Evolutionary conservation across 75 land plant genomes (phyloP), one percentile per base, ranked within the genome.

Genomic region (Sequoia sempervirens): DNA sequence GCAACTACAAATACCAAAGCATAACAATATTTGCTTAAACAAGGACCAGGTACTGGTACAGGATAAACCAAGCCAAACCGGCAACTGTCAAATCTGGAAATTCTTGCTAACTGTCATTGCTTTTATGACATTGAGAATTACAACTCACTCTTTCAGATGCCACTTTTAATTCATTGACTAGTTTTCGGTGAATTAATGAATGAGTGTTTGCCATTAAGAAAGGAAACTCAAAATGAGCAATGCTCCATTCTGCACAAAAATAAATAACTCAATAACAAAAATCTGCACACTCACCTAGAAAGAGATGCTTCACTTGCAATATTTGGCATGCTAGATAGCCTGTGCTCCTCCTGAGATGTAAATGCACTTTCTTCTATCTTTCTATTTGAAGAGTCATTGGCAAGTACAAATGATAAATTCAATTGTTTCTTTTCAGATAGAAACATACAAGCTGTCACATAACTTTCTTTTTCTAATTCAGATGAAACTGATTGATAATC

Each of bases 211-310:
- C 80, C 6, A 76, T 40, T 76, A 7, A 43, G 79, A 43, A 43
- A 78, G 8, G 13, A 26, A 78, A 78, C 45, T 45, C n/a, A 4
- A 78, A 26, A 78, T 78, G 10, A 78, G 15, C 50, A 43, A 43
- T 78, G 80, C 30, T 17, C 50, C 45, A 45, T 15, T 75, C 18
- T 75, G 26, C 10, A 2, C 26, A 34, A 37, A 75, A 38, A 17
- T 8, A 75, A 75, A 38, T 38, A 75, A 40, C 40, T 3, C 78
- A 75, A 38, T 75, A 20, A 75, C 14, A 61, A 38, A 75, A 20
- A 10, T 23, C 41, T 75, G 28, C n/a, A 78, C 80, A 78, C 80
- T 78, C 80, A 78, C 80, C 80, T 43, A 78, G 50, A 45, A 78
- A 78, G 46, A 43, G 46, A 78, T 45, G 80, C 43, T 78, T 78